phyloP scores from a whole-genome alignment of 805 yeast genomes.

The Lachancea kluyveri region DNA sequence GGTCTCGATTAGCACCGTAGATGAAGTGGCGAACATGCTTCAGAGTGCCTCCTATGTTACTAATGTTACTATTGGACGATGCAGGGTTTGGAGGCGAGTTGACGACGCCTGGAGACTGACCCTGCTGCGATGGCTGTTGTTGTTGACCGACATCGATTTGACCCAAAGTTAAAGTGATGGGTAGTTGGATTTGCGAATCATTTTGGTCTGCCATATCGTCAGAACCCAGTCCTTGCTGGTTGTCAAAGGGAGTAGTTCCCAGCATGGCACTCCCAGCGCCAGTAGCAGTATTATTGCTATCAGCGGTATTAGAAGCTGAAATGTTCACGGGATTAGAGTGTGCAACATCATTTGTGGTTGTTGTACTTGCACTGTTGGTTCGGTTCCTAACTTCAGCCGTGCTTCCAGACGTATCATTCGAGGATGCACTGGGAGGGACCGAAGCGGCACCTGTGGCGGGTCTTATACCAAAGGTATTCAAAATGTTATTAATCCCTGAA shows the following conservation, averaged over 20 bases:
- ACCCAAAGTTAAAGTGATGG: slow-evolving; percentile 11
- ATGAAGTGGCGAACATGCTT: slow-evolving; percentile 31
- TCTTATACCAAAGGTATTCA: slow-evolving; percentile 28
- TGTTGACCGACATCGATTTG: slow-evolving; percentile 7
- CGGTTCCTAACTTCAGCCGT: not conserved
- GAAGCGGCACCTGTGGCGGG: slow-evolving; percentile 8
- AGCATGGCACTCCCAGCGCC: slow-evolving; percentile 6
- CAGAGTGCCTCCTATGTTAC: slow-evolving; percentile 7
- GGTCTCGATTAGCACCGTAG: slow-evolving; percentile 29
- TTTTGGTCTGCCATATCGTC: slow-evolving; percentile 1
- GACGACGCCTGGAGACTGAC: too few species aligned
- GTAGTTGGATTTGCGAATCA: slow-evolving; percentile 1
- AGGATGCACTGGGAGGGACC: not conserved
- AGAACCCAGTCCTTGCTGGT: not conserved
- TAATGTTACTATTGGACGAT: slow-evolving; percentile 1
- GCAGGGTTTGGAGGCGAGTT: too few species aligned
- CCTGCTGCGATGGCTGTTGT: too few species aligned
- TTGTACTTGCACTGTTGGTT: not conserved
- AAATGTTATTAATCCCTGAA: slow-evolving; percentile 22
- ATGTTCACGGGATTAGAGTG: too few species aligned
- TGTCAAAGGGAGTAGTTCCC: slow-evolving; percentile 12
- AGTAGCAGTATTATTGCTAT: not conserved
- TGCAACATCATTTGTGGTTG: too few species aligned
- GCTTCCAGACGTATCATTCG: slow-evolving; percentile 2
- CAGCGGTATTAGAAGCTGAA: too few species aligned